Conservation (phyloP, 2,329 filamentous ascomycete genomes). For the Helotiales sp. region DNA sequence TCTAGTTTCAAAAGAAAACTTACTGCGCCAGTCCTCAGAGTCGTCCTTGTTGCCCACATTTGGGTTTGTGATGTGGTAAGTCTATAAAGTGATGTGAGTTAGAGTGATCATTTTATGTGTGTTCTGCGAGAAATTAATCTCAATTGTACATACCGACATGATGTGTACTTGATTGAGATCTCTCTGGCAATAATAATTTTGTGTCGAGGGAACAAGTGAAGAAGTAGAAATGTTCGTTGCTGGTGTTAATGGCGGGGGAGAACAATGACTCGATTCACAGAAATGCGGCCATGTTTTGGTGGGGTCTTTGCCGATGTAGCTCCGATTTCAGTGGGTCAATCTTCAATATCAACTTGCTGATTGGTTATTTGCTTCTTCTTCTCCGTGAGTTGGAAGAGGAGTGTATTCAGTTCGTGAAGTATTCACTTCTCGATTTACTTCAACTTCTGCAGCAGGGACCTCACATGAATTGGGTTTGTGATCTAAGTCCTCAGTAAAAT, state of each 20-base stretch:
- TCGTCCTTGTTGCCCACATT: constrained; percentile 75
- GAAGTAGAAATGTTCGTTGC: constrained; percentile 4
- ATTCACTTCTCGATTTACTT: too few relatives aligned
- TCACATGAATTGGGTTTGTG: too few relatives aligned
- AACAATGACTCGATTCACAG: constrained; percentile 1
- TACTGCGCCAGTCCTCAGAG: constrained; percentile 85
- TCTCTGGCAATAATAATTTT: not conserved
- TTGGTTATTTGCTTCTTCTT: not conserved
- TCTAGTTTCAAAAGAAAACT: constrained; percentile 36
- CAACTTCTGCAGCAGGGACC: too few relatives aligned
- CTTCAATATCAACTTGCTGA: not conserved
- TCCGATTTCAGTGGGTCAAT: not conserved
- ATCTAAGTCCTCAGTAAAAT: too few relatives aligned
- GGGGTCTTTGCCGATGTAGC: constrained; percentile 4
- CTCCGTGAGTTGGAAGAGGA: too few relatives aligned
- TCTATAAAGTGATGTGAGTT: constrained; percentile 46
- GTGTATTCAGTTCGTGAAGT: too few relatives aligned
- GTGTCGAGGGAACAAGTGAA: not conserved
- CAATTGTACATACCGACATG: constrained; percentile 15
- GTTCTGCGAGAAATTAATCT: not conserved
- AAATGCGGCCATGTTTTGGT: constrained; percentile 3
- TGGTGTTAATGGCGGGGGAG: constrained; percentile 10
- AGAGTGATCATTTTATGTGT: not conserved
- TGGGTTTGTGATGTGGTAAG: constrained; percentile 78
- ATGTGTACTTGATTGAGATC: not conserved